Evolutionary conservation across 768 basidiomycete genomes (phyloP).

Genomic region (Boletus speciosus): DNA sequence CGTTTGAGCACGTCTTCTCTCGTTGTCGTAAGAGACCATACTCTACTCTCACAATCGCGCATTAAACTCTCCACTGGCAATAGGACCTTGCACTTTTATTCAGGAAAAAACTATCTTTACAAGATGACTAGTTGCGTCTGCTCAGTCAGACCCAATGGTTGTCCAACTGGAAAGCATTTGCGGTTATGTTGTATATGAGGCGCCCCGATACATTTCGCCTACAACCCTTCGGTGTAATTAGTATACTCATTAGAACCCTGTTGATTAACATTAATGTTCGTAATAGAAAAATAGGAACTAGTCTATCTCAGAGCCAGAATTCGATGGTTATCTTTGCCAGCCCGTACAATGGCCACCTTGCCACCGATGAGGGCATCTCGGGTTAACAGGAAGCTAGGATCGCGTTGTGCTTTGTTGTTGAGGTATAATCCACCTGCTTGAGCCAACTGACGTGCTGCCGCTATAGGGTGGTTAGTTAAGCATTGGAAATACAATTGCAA

Average conservation of each 20-base stretch:
- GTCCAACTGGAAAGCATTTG: neutral
- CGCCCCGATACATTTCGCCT: neutral
- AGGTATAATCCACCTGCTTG: slow-evolving; percentile 66
- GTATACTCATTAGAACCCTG: neutral
- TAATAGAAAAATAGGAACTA: neutral
- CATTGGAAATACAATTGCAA: neutral
- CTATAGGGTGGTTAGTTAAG: slow-evolving; percentile 36
- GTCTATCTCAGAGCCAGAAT: slow-evolving; percentile 43
- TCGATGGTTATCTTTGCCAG: slow-evolving; percentile 69
- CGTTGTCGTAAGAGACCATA: slow-evolving; percentile 18
- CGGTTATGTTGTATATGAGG: neutral
- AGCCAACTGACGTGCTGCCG: slow-evolving; percentile 61
- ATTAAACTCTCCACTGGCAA: slow-evolving; percentile 1
- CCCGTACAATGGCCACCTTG: slow-evolving; percentile 61
- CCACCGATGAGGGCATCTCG: slow-evolving; percentile 54
- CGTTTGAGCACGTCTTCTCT: slow-evolving; percentile 21
- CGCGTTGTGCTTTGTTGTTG: slow-evolving; percentile 59
- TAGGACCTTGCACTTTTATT: slow-evolving; percentile 26
- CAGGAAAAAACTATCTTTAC: neutral
- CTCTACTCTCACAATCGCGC: neutral
- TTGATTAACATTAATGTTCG: neutral
- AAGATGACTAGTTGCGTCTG: neutral
- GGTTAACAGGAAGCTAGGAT: slow-evolving; percentile 42
- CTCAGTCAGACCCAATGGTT: neutral
- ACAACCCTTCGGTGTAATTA: slow-evolving; percentile 9